These are phyloP conservation scores for Suillus decipiens DNA, from an alignment of 768 basidiomycete genomes.

Conservation along the genomic window DNA sequence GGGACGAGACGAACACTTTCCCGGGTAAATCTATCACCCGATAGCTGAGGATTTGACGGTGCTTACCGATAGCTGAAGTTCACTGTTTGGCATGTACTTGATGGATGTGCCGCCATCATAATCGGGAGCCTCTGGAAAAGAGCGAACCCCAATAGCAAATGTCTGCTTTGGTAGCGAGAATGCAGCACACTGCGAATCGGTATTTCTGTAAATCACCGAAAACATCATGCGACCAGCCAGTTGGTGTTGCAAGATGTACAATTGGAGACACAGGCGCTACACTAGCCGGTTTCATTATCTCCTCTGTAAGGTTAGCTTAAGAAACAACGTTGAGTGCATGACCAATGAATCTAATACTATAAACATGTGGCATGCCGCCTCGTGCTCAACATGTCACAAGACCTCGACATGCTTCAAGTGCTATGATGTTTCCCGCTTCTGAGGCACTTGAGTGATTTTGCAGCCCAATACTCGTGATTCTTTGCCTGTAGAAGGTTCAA, in stretches of 20 bases:
- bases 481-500: neutral
- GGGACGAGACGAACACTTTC: neutral
- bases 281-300: neutral
- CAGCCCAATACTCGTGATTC: neutral
- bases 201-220: neutral
- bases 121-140: neutral
- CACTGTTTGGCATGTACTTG: neutral
- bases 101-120: neutral
- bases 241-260: neutral
- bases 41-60: neutral
- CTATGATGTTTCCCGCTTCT: neutral
- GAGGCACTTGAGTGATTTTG: neutral
- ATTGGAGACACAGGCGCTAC: neutral
- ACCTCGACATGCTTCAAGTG: neutral
- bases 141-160: neutral
- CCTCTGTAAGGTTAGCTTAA: neutral
- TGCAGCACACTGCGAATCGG: neutral
- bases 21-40: neutral
- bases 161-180: neutral
- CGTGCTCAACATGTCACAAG: neutral
- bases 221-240: neutral
- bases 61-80: constrained; percentile 1
- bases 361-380: neutral
- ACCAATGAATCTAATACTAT: neutral
- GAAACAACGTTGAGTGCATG: neutral